Conservation (phyloP, 345 rosid species). For the Citrus medica region DNA sequence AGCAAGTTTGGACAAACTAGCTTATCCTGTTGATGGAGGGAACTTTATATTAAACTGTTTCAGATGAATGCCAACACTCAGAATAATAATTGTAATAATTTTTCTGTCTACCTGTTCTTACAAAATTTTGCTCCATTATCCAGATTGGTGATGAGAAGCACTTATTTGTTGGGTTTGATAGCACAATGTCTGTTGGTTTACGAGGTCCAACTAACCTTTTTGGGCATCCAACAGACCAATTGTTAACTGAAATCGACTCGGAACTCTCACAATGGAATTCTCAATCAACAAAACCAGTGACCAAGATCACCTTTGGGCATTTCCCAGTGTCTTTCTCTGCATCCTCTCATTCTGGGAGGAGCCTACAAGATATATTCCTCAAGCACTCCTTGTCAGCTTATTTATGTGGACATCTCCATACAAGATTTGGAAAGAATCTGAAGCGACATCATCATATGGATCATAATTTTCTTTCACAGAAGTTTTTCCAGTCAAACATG, state of each 20-base stretch:
- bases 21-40: not conserved
- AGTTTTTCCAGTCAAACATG: conserved; percentile 71
- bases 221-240: conserved; percentile 87
- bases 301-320: conserved; percentile 90
- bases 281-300: conserved; percentile 47
- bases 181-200: conserved; percentile 67
- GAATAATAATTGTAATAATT: not conserved
- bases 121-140: conserved; percentile 14
- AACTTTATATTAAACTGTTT: not conserved
- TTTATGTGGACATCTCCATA: conserved; percentile 89
- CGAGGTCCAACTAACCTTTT: conserved; percentile 97
- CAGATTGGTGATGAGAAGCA: conserved; percentile 62
- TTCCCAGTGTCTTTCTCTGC: conserved; percentile 89
- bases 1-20: not conserved
- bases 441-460: conserved; percentile 67
- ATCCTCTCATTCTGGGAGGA: conserved; percentile 49
- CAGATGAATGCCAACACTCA: not conserved
- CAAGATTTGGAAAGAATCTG: conserved; percentile 79
- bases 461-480: conserved; percentile 26
- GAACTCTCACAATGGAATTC: conserved; percentile 79
- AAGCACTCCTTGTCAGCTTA: conserved; percentile 85
- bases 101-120: conserved; percentile 14
- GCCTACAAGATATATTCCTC: conserved; percentile 73
- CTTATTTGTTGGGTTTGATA: conserved; percentile 88
- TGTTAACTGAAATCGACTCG: conserved; percentile 53